Base-by-base conservation (phyloP, 225 moss, liverwort and hornwort genomes). In the Climacium dendroides region DNA sequence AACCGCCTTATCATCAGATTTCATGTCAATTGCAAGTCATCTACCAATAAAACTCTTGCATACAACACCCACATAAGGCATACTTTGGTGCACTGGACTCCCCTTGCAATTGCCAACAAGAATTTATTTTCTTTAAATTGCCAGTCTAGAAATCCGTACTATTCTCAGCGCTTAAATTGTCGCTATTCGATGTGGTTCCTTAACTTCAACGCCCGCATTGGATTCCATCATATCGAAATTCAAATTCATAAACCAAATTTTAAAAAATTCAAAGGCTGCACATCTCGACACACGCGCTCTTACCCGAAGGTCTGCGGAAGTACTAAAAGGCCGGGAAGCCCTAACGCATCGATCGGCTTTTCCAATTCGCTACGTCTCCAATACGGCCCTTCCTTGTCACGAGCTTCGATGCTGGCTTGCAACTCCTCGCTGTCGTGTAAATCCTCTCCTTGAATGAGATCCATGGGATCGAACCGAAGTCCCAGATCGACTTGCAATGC, bases 231-330 rank as follows among this genome's bases (percentile, higher is more conserved):
- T 16, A 8, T 32, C 60, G 30, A 79, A 72, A 62, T 50, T 69
- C 69, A 41, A 87, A 5, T 82, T 81, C 65, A 65, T 7, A 57
- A 78, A 58, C 16, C 18, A 30, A 61, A 82, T 62, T n/a, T n/a
- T n/a, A 9, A 12, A 73, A 48, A 63, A 24, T 47, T 11, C 9
- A 34, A 41, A 71, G 23, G 30, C 23, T 25, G 32, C 78, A 43
- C 28, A 79, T 47, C 47, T 63, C 74, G 79, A 63, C 39, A 62
- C 32, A 61, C 37, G 12, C 65, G 37, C 80, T 90, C 93, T 89
- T 85, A 99, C 97, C 99, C 99, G 78, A 99, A 97, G 29, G 99
- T 97, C 87, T 97, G 99, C 11, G 99, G 99, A 60, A 97, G 95
- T 57, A 99, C 99, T 86, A 99, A 88, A 87, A 99, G 95, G 18